Conservation (phyloP, 2,329 filamentous ascomycete genomes). For the Bipolaris sorokiniana region DNA sequence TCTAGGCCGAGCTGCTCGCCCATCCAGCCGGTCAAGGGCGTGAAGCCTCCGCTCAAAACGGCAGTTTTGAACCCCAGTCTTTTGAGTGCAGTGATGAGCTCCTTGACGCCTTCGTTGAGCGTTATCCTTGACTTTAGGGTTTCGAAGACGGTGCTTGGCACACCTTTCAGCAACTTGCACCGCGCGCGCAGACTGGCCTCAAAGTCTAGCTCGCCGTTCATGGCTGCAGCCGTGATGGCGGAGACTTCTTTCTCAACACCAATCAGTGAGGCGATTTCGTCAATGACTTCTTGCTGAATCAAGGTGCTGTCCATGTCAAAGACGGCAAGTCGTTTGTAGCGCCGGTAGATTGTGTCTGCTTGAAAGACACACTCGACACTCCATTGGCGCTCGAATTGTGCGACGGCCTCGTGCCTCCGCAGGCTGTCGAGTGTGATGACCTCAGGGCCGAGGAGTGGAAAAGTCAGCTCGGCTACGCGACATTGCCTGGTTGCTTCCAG, state of each 20-base stretch:
- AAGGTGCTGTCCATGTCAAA: constrained; percentile 99
- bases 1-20: constrained; percentile 81
- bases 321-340: constrained; percentile 84
- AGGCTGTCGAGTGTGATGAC: constrained; percentile 67
- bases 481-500: constrained; percentile 67
- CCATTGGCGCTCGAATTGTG: constrained; percentile 84
- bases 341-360: constrained; percentile 72
- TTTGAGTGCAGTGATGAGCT: constrained; percentile 76
- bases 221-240: constrained; percentile 87
- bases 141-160: constrained; percentile 79
- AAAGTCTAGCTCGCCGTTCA: constrained; percentile 96
- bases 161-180: constrained; percentile 79
- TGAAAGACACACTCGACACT: constrained; percentile 85
- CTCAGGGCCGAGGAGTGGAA: constrained; percentile 62
- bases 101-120: constrained; percentile 79
- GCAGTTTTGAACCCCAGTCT: constrained; percentile 83
- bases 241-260: constrained; percentile 83
- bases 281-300: constrained; percentile 97
- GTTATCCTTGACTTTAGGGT: constrained; percentile 76
- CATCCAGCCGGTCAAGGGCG: constrained; percentile 86
- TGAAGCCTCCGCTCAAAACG: constrained; percentile 90
- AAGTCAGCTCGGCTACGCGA: constrained; percentile 69
- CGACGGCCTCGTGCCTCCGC: constrained; percentile 80
- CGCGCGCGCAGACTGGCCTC: constrained; percentile 80
- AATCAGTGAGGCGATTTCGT: constrained; percentile 85